phyloP scores from a whole-genome alignment of 2,329 filamentous ascomycete genomes.

The Calonectria honghensis region DNA sequence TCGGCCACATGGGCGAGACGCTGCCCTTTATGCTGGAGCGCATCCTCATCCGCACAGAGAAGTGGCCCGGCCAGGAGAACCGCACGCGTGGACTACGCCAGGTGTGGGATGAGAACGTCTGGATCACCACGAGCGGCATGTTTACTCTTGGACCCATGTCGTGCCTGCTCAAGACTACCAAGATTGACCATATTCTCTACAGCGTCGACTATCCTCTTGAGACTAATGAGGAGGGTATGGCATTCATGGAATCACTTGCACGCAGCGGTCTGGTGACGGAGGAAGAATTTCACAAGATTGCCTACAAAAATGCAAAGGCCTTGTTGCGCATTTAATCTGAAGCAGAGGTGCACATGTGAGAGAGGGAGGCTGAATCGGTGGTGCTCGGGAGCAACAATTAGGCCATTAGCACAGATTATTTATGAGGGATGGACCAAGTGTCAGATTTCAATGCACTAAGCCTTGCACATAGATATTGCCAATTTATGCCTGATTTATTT shows the following conservation, averaged over 20 bases:
- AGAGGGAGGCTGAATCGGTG: background rate
- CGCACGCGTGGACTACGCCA: slow-evolving; percentile 63
- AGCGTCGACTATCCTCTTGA: slow-evolving; percentile 76
- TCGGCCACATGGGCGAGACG: slow-evolving; percentile 66
- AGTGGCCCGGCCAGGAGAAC: slow-evolving; percentile 52
- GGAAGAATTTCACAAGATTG: slow-evolving; percentile 69
- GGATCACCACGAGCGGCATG: slow-evolving; percentile 74
- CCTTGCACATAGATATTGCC: background rate
- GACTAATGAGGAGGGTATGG: slow-evolving; percentile 67
- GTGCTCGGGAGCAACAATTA: background rate
- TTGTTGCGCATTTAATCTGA: slow-evolving; percentile 58
- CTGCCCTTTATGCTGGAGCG: slow-evolving; percentile 74
- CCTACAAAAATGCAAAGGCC: slow-evolving; percentile 70
- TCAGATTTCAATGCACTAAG: background rate
- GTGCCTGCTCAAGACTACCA: slow-evolving; percentile 65
- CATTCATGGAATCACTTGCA: slow-evolving; percentile 69
- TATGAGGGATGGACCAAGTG: too few relatives aligned
- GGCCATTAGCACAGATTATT: too few relatives aligned
- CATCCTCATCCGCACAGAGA: slow-evolving; percentile 56
- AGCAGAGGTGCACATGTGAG: background rate
- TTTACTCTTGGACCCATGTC: slow-evolving; percentile 70
- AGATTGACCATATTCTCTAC: slow-evolving; percentile 70
- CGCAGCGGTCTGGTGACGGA: slow-evolving; percentile 68
- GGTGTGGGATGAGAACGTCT: slow-evolving; percentile 74
- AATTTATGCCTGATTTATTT: too few relatives aligned